A percentile compares a stretch with the other conserved stretches of the same genome.
Conservation (phyloP, 805 yeast genomes). For the Vanderwaltozyma tropicalis region DNA sequence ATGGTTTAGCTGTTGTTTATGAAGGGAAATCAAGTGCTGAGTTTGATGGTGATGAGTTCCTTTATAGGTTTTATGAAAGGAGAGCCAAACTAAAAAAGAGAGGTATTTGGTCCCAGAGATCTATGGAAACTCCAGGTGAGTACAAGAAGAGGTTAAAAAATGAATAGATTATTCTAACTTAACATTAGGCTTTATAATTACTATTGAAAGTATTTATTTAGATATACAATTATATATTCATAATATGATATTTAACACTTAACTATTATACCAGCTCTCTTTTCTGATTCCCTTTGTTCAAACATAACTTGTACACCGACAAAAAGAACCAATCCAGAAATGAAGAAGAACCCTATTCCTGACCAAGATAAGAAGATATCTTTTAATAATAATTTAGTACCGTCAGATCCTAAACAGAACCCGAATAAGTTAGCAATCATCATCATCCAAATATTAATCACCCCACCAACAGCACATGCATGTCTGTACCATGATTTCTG, state of each 20-base stretch:
- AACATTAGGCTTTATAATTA: not conserved
- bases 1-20: constrained; percentile 80
- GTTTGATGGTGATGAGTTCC: constrained; percentile 65
- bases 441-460: constrained; percentile 91
- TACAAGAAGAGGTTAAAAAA: constrained; percentile 38
- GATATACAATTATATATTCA: not conserved
- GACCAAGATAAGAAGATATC: constrained; percentile 63
- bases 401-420: constrained; percentile 86
- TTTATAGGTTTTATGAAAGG: constrained; percentile 50
- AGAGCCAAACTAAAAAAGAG: constrained; percentile 43
- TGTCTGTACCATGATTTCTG: constrained; percentile 64
- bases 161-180: not conserved
- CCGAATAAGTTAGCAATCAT: constrained; percentile 94
- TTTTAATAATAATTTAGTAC: constrained; percentile 51
- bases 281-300: constrained; percentile 80
- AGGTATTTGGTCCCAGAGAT: constrained; percentile 63
- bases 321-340: constrained; percentile 58
- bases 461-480: constrained; percentile 79
- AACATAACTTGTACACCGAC: constrained; percentile 90
- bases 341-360: constrained; percentile 54
- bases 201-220: not conserved
- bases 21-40: constrained; percentile 76
- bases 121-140: constrained; percentile 64
- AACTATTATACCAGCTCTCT: constrained; percentile 69
- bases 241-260: constrained; percentile 41